Conservation (phyloP, 2,329 filamentous ascomycete genomes). For the Ascosphaera acerosa region DNA sequence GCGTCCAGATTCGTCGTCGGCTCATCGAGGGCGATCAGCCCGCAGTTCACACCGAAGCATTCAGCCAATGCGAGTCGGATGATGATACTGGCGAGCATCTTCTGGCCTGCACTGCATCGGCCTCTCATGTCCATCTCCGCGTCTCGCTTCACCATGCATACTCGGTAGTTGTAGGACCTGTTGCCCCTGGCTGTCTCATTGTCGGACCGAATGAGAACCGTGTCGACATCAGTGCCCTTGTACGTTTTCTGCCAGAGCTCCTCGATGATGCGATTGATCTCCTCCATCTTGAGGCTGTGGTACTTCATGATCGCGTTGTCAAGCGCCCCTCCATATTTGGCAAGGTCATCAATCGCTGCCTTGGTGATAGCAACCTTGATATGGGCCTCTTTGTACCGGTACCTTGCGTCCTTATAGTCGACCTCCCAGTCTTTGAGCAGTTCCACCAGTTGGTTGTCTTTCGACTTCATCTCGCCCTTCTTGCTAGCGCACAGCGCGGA, state of each 20-base stretch:
- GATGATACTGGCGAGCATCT: constrained; percentile 89
- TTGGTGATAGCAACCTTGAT: constrained; percentile 81
- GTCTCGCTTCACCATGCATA: constrained; percentile 93
- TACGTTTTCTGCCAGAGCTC: constrained; percentile 97
- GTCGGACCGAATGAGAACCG: constrained; percentile 83
- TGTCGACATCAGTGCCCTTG: constrained; percentile 90
- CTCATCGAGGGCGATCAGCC: constrained; percentile 87
- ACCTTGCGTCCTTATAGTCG: constrained; percentile 61
- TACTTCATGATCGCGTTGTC: constrained; percentile 97
- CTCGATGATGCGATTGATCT: constrained; percentile 82
- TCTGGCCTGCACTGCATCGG: constrained; percentile 86
- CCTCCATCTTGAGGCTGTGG: constrained; percentile 89
- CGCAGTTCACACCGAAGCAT: constrained; percentile 88
- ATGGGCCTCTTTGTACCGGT: constrained; percentile 62
- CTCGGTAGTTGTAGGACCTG: constrained; percentile 84
- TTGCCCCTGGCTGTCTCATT: constrained; percentile 50
- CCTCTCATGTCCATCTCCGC: constrained; percentile 99
- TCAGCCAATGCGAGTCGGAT: constrained; percentile 89
- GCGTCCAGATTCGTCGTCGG: constrained; percentile 90
- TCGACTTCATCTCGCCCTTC: constrained; percentile 55
- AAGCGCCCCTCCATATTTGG: constrained; percentile 55
- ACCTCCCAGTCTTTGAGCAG: constrained; percentile 58
- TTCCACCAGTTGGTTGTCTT: constrained; percentile 53
- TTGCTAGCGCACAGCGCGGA: constrained; percentile 48
- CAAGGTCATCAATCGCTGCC: constrained; percentile 75